Conservation (phyloP, 2,329 filamentous ascomycete genomes). For the Neopestalotiopsis sp. region DNA sequence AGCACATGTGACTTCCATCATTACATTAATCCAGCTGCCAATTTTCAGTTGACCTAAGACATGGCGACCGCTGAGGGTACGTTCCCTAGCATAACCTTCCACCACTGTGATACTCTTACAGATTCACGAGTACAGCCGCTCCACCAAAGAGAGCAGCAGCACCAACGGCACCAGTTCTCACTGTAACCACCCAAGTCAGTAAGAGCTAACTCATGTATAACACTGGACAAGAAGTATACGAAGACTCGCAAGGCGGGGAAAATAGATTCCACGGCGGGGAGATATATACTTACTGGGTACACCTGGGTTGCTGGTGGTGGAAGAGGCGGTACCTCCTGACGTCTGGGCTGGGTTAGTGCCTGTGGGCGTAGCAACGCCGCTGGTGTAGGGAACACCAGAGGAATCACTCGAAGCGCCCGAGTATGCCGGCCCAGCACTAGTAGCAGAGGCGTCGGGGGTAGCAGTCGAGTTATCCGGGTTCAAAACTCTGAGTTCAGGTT, state of each 20-base stretch:
- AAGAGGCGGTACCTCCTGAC: slow-evolving; percentile 35
- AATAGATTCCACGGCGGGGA: too few relatives aligned
- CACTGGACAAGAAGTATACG: background rate
- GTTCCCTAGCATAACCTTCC: background rate
- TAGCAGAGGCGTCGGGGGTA: slow-evolving; percentile 46
- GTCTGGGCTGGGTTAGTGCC: slow-evolving; percentile 40
- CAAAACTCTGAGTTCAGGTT: slow-evolving; percentile 49
- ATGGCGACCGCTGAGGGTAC: background rate
- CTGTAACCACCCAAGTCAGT: slow-evolving; percentile 23
- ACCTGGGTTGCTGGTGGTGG: slow-evolving; percentile 37
- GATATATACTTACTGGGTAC: slow-evolving; percentile 8
- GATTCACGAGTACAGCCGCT: slow-evolving; percentile 29
- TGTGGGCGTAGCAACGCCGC: slow-evolving; percentile 53
- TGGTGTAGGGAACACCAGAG: slow-evolving; percentile 59
- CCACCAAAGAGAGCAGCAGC: slow-evolving; percentile 35
- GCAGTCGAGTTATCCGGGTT: slow-evolving; percentile 58
- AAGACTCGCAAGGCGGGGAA: background rate
- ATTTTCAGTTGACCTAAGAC: background rate
- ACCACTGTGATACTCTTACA: slow-evolving; percentile 18
- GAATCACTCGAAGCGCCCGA: slow-evolving; percentile 54
- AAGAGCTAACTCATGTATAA: too few relatives aligned
- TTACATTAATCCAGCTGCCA: background rate
- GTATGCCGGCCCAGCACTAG: slow-evolving; percentile 59
- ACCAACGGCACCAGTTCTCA: slow-evolving; percentile 46
- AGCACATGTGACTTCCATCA: background rate